Evolutionary conservation across 768 basidiomycete genomes (phyloP).

Genomic region (Phanerochaete sordida): DNA sequence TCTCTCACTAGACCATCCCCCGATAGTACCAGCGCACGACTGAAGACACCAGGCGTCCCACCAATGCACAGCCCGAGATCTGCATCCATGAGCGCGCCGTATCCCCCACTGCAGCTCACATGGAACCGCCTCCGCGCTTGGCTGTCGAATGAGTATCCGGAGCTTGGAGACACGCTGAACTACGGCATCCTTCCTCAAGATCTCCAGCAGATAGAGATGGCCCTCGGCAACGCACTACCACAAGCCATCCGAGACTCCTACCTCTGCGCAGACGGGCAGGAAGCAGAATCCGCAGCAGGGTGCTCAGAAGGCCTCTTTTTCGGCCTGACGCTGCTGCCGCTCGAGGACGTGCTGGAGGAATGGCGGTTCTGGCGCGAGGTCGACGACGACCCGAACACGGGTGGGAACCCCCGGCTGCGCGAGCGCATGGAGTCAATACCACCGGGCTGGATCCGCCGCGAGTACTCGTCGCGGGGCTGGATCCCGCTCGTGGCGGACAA

Average conservation of each 20-base stretch:
- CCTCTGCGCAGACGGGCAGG: slow-evolving; percentile 87
- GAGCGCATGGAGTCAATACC: slow-evolving; percentile 88
- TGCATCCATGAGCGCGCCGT: slow-evolving; percentile 31
- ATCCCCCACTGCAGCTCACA: slow-evolving; percentile 78
- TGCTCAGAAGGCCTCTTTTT: slow-evolving; percentile 93
- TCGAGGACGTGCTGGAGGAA: slow-evolving; percentile 92
- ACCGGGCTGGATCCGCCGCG: slow-evolving; percentile 79
- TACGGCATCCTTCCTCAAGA: slow-evolving; percentile 81
- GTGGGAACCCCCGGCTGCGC: slow-evolving; percentile 69
- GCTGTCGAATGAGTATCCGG: slow-evolving; percentile 85
- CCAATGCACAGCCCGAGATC: slow-evolving; percentile 58
- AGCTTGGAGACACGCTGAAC: slow-evolving; percentile 93
- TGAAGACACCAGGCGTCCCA: slow-evolving; percentile 41
- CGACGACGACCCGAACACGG: slow-evolving; percentile 83
- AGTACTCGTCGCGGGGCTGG: slow-evolving; percentile 96
- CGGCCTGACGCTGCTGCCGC: slow-evolving; percentile 87
- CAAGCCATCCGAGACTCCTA: slow-evolving; percentile 89
- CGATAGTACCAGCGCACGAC: slow-evolving; percentile 40
- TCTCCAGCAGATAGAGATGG: slow-evolving; percentile 76
- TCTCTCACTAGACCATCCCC: slow-evolving; percentile 6
- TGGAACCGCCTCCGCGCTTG: slow-evolving; percentile 84
- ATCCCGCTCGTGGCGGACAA: slow-evolving; percentile 93
- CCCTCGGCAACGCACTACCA: slow-evolving; percentile 83
- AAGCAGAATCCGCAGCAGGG: slow-evolving; percentile 83
- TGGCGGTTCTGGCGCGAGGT: slow-evolving; percentile 97